Conservation (phyloP, 306 rosid species). For the Oemleria cerasiformis region DNA sequence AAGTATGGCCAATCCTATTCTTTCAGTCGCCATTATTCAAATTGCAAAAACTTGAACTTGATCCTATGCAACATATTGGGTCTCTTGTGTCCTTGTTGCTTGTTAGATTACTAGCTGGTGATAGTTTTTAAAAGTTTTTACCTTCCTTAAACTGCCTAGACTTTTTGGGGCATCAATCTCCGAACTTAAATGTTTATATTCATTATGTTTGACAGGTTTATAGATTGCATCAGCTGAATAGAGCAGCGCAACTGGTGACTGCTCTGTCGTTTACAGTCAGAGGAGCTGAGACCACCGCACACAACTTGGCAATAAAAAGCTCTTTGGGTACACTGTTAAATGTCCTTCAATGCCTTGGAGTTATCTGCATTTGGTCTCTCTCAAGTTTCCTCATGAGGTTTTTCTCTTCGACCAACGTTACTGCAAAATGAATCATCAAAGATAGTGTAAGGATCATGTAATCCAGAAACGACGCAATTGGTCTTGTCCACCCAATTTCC, state of each 20-base stretch:
- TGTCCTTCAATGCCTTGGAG: slow-evolving; percentile 88
- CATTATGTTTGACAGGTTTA: slow-evolving; percentile 57
- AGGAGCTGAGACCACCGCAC: slow-evolving; percentile 93
- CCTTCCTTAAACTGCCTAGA: too few species aligned
- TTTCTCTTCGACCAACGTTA: slow-evolving; percentile 45
- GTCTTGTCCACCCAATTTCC: slow-evolving; percentile 4
- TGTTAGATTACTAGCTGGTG: background rate
- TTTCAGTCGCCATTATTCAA: background rate
- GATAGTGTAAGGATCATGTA: slow-evolving; percentile 8
- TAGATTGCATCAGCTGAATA: slow-evolving; percentile 90
- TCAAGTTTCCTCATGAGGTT: slow-evolving; percentile 90
- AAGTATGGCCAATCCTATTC: slow-evolving; percentile 46
- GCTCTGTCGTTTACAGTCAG: slow-evolving; percentile 88
- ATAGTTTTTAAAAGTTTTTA: background rate
- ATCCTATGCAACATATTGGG: background rate
- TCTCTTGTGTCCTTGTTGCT: background rate
- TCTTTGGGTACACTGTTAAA: slow-evolving; percentile 81
- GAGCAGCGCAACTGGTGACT: slow-evolving; percentile 96
- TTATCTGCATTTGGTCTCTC: slow-evolving; percentile 95
- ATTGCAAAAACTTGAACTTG: background rate
- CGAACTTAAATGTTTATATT: background rate
- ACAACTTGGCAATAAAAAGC: slow-evolving; percentile 87
- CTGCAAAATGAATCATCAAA: slow-evolving; percentile 32
- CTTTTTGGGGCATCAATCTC: background rate
- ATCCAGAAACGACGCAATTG: slow-evolving; percentile 6